A percentile compares a stretch with the other conserved stretches of the same genome.
Conservation (phyloP, 2,329 filamentous ascomycete genomes). For the Ophiostoma populinum region DNA sequence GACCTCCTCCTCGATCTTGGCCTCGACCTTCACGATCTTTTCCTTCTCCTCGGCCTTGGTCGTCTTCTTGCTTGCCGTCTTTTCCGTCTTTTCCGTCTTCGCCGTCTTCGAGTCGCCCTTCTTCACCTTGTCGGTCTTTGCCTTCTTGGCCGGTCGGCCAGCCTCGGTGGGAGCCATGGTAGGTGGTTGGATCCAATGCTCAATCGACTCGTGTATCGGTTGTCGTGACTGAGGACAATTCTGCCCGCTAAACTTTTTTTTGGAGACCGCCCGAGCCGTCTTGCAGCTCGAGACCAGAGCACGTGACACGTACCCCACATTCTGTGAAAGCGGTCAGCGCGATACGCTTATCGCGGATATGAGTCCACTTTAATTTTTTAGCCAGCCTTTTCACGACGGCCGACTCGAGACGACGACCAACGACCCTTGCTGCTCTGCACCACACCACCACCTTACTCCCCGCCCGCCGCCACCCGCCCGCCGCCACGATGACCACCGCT, state of each 20-base stretch:
- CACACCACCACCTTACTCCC: background rate
- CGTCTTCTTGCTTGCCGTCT: background rate
- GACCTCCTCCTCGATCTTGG: background rate
- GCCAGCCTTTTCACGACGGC: background rate
- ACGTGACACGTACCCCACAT: background rate
- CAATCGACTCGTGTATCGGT: background rate
- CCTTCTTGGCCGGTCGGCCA: slow-evolving; percentile 28
- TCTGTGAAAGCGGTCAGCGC: background rate
- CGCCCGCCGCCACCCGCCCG: background rate
- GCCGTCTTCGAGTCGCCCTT: background rate
- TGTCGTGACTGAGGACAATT: background rate
- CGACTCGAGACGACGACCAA: background rate
- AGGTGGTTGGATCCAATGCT: background rate
- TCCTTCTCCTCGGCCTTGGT: background rate
- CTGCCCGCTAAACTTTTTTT: slow-evolving; percentile 4
- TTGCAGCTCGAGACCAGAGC: slow-evolving; percentile 1
- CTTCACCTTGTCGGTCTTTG: slow-evolving; percentile 20
- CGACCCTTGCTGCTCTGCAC: no score
- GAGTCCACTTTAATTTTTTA: slow-evolving; percentile 6
- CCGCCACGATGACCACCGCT: slow-evolving; percentile 15
- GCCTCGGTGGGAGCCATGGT: slow-evolving; percentile 9
- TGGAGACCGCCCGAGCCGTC: no score
- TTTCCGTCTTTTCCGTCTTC: background rate
- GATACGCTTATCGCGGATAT: background rate
- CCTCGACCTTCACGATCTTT: background rate